Evolutionary conservation across 768 basidiomycete genomes (phyloP), one percentile per base, ranked within the genome.

Genomic region (Phanerodontia chrysosporium): DNA sequence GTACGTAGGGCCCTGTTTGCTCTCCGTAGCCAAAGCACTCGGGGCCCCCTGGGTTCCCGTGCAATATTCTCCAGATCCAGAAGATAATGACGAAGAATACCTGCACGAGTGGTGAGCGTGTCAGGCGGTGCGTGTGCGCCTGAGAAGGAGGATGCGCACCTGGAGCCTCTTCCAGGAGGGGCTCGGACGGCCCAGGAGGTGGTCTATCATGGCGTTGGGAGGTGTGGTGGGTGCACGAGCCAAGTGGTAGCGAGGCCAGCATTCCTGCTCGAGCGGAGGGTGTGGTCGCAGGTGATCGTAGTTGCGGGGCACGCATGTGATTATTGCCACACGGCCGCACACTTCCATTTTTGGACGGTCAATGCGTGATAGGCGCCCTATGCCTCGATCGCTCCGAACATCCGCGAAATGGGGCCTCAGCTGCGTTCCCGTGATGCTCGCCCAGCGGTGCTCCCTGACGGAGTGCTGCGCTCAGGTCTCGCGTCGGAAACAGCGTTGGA

Each of bases 61-160:
- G 76, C 18, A 81, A 67, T 57, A 98, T 85, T 24, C 90, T 77
- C 84, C 87, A 94, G 56, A 89, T 66, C 95, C 95, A 98, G 75
- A 98, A 97, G 72, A 92, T 67, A 62, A 97, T 83, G 65, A 97
- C 91, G 49, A 97, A 79, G 67, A 95, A 86, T 54, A 97, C 92
- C 87, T 98, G 22, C 24, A 39, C 18, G 18, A 10, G 9, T 18
- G 8, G 10, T 10, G 39, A 51, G 28, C 22, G 29, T 29, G 16
- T n/a, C 14, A 16, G 32, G 30, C 30, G 49, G 22, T 8, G 28
- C 49, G 13, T 29, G 9, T n/a, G 49, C 29, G 25, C 25, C 22
- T 16, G 28, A n/a, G 30, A 4, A 12, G 21, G 13, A 16, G 13
- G 2, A 10, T 22, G 66, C 76, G 22, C 54, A 88, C 92, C 77